A percentile compares a stretch with the other conserved stretches of the same genome.
These are phyloP conservation scores for Fusarium heterosporum DNA, from an alignment of 2,329 filamentous ascomycete genomes.

Conservation along the genomic window DNA sequence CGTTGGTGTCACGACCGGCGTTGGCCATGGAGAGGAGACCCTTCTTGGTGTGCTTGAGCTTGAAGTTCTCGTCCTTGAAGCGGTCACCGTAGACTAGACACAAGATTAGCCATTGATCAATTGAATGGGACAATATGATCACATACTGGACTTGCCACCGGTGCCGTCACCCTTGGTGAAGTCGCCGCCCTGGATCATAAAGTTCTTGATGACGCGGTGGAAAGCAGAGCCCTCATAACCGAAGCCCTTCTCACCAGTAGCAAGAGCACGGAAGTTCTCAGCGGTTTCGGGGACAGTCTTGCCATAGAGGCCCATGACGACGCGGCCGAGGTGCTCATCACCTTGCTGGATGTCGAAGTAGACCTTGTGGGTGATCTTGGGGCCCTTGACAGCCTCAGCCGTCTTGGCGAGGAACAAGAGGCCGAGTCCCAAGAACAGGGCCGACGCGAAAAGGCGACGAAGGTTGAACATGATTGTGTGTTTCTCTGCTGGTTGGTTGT, in stretches of 20 bases:
- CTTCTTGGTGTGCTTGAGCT: conserved; percentile 90
- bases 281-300: conserved; percentile 84
- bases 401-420: conserved; percentile 81
- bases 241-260: conserved; percentile 87
- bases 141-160: conserved; percentile 84
- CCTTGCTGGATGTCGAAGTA: conserved; percentile 87
- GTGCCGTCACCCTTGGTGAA: conserved; percentile 87
- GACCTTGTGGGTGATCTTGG: conserved; percentile 96
- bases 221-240: conserved; percentile 85
- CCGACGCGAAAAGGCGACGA: conserved; percentile 76
- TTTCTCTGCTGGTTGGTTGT: conserved; percentile 37
- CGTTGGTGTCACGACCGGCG: conserved; percentile 86
- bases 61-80: conserved; percentile 94
- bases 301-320: conserved; percentile 87
- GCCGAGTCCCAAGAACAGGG: conserved; percentile 79
- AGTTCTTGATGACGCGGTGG: conserved; percentile 90
- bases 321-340: conserved; percentile 77
- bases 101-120: conserved; percentile 36
- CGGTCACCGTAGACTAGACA: conserved; percentile 80
- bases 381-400: conserved; percentile 82
- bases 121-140: neutral
- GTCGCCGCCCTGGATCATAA: conserved; percentile 94
- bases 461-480: conserved; percentile 76
- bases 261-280: conserved; percentile 82
- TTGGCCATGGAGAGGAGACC: conserved; percentile 89